Conservation (phyloP, 177 flowering plant genomes). For the Vitis hybrid region DNA sequence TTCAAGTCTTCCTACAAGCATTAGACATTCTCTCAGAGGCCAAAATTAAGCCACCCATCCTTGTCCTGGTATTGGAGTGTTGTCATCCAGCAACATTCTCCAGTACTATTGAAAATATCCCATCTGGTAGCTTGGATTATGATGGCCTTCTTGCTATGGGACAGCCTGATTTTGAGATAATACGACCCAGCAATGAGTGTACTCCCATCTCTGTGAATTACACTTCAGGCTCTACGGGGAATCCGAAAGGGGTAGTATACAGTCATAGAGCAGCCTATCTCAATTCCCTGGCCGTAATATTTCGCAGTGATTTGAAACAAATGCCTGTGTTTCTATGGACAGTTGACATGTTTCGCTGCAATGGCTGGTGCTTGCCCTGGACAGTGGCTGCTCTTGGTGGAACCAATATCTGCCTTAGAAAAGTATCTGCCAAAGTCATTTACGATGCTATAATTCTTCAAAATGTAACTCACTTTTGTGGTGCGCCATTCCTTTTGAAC, state of each 20-base stretch:
- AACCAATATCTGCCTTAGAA: slow-evolving; percentile 60
- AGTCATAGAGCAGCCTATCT: slow-evolving; percentile 78
- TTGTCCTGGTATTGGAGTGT: slow-evolving; percentile 42
- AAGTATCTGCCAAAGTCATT: slow-evolving; percentile 41
- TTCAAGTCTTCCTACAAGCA: slow-evolving; percentile 45
- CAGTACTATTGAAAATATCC: neutral
- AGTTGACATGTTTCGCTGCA: slow-evolving; percentile 85
- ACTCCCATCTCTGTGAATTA: slow-evolving; percentile 64
- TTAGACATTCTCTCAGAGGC: slow-evolving; percentile 34
- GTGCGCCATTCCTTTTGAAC: slow-evolving; percentile 75
- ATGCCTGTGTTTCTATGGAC: slow-evolving; percentile 71
- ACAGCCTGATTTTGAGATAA: slow-evolving; percentile 27
- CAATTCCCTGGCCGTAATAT: slow-evolving; percentile 50
- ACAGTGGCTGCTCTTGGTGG: slow-evolving; percentile 74
- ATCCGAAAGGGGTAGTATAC: slow-evolving; percentile 77
- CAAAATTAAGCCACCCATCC: slow-evolving; percentile 28
- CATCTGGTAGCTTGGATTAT: slow-evolving; percentile 29
- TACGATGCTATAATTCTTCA: slow-evolving; percentile 45
- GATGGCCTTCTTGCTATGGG: slow-evolving; percentile 41
- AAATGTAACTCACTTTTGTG: slow-evolving; percentile 68
- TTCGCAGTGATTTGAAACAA: slow-evolving; percentile 43
- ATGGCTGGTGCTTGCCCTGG: slow-evolving; percentile 83
- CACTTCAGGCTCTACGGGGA: slow-evolving; percentile 76
- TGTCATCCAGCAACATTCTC: slow-evolving; percentile 2
- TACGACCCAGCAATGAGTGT: slow-evolving; percentile 47